Evolutionary conservation across 2,329 filamentous ascomycete genomes (phyloP), one percentile per base, ranked within the genome.

Genomic region (Microdochium trichocladiopsis): DNA sequence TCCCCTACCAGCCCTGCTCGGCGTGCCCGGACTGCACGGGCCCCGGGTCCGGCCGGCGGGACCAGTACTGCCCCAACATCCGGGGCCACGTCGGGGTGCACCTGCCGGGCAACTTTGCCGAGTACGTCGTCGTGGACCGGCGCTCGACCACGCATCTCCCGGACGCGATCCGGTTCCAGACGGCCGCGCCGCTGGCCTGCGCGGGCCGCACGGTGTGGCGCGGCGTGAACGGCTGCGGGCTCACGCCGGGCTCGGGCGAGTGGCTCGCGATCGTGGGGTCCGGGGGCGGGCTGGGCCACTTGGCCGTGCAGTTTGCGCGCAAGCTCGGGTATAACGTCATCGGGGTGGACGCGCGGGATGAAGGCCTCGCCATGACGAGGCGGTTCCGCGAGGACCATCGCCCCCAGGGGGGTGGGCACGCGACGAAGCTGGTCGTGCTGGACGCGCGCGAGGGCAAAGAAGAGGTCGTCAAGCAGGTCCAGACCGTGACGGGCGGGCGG

Each of bases 31-130:
- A 81, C 53, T 86, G 82, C 59, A 61, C 62, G 0, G 73, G 73
- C 1, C 48, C 58, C n/a, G 72, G 72, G 0, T 74, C 80, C 58
- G 64, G 66, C n/a, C 69, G 71, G 53, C 61, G 61, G 14, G 28
- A 14, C 12, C 80, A 84, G 57, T 84, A 83, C 58, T 84, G 80
- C 59, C 50, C 61, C 14, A 63, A 70, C 37, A 56, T 69, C 18
- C 65, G 67, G 28, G 75, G 76, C 1, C 66, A 74, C 51, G 66
- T 76, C 6, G 80, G 80, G 12, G 72, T 83, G 2, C 69, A 67
- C 3, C 62, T 67, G 8, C 67, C 84, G 53, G 82, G 82, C 0
- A 77, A 71, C 51, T 80, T 84, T 52, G 79, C 79, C 1, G 78
- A 83, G 54, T 84, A 80, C 58, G 74, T 75, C 23, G 58, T 73